Conservation (phyloP, 2,329 filamentous ascomycete species). For the Eurotiales sp. region DNA sequence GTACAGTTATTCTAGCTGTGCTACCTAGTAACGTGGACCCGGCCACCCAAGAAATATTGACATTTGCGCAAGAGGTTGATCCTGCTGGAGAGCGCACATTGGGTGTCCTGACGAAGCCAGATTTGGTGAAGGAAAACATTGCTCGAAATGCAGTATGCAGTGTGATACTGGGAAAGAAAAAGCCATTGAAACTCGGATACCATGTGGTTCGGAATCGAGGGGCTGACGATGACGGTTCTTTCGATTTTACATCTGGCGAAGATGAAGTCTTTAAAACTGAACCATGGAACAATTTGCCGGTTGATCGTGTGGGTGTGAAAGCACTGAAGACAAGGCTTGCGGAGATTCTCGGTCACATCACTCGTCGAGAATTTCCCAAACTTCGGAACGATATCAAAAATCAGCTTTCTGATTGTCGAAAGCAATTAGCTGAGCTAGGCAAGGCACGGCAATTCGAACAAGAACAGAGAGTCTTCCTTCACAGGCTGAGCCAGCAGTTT, state of each 20-base stretch:
- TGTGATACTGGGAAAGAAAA: constrained; percentile 90
- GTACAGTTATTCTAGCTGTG: constrained; percentile 94
- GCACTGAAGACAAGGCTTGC: constrained; percentile 39
- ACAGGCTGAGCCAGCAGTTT: constrained; percentile 1
- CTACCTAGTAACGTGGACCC: constrained; percentile 97
- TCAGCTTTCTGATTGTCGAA: constrained; percentile 25
- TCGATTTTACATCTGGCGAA: constrained; percentile 37
- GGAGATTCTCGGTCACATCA: constrained; percentile 39
- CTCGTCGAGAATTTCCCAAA: constrained; percentile 46
- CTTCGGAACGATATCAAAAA: constrained; percentile 38
- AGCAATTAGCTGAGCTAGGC: constrained; percentile 31
- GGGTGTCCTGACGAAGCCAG: constrained; percentile 92
- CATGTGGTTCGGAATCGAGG: constrained; percentile 97
- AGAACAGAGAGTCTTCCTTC: constrained; percentile 8
- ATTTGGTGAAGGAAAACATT: constrained; percentile 90
- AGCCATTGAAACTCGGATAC: constrained; percentile 93
- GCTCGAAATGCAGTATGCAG: constrained; percentile 79
- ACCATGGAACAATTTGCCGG: constrained; percentile 36
- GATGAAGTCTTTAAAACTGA: constrained; percentile 29
- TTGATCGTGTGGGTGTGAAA: constrained; percentile 40
- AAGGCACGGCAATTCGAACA: constrained; percentile 29
- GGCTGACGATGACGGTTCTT: constrained; percentile 89
- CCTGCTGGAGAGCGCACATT: constrained; percentile 91
- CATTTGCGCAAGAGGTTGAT: constrained; percentile 94
- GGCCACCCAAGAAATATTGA: constrained; percentile 95